Percentiles rank a stretch among this genome's conserved stretches.
Evolutionary conservation across 1,284 basidiomycete species (phyloP).

Genomic region (Ustilago tritici): DNA sequence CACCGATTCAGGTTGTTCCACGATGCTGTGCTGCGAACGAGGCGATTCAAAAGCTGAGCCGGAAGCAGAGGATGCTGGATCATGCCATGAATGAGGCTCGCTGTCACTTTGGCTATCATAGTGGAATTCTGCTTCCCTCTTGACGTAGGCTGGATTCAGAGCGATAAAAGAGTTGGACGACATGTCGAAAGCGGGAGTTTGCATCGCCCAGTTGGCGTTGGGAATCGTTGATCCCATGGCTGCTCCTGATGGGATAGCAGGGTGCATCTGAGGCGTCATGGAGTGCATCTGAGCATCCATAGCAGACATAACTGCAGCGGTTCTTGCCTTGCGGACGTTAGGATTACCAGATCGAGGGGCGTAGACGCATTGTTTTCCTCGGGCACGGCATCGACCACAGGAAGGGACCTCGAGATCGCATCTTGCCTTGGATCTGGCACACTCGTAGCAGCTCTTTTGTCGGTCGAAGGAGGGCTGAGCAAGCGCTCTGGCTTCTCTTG

Average conservation of each 20-base stretch:
- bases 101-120: conserved; percentile 52
- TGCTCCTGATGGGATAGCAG: conserved; percentile 8
- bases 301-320: conserved; percentile 19
- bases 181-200: conserved; percentile 28
- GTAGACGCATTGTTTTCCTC: conserved; percentile 60
- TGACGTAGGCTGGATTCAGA: conserved; percentile 33
- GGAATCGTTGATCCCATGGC: conserved; percentile 23
- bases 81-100: conserved; percentile 44
- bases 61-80: conserved; percentile 33
- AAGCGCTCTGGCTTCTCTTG: conserved; percentile 54
- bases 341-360: conserved; percentile 63
- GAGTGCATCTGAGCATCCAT: conserved; percentile 25
- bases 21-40: conserved; percentile 29
- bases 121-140: conserved; percentile 39
- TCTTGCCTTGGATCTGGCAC: conserved; percentile 60
- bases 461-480: conserved; percentile 60
- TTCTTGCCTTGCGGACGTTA: conserved; percentile 56
- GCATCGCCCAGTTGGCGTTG: conserved; percentile 34
- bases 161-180: conserved; percentile 28
- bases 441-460: conserved; percentile 64
- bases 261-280: conserved; percentile 29
- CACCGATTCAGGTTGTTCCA: conserved; percentile 35
- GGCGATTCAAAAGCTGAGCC: conserved; percentile 38
- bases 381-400: conserved; percentile 59
- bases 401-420: conserved; percentile 64